A percentile compares a stretch with the other conserved stretches of the same genome.
These are phyloP conservation scores for Geum urbanum DNA, from an alignment of 306 rosid species.

Conservation along the genomic window DNA sequence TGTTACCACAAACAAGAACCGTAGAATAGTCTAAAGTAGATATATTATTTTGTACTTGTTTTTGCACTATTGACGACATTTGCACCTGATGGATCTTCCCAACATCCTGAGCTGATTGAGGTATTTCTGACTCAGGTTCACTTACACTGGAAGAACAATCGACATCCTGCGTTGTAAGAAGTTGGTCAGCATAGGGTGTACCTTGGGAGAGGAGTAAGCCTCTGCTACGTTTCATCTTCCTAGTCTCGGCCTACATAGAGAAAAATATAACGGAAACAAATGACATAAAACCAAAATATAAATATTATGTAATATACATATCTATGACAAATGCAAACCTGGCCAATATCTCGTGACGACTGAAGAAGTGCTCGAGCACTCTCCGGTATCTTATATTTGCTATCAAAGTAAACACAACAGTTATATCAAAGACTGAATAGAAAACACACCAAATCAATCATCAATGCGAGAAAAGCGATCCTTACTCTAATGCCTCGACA, in stretches of 20 bases:
- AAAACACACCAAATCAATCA: background rate
- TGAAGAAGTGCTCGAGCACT: slow-evolving; percentile 58
- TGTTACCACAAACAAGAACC: slow-evolving; percentile 24
- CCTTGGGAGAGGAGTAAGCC: slow-evolving; percentile 46
- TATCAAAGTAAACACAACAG: slow-evolving; percentile 25
- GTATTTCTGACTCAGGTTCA: slow-evolving; percentile 38
- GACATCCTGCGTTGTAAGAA: slow-evolving; percentile 20
- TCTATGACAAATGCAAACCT: slow-evolving; percentile 44
- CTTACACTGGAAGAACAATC: slow-evolving; percentile 16
- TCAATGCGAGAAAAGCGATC: background rate
- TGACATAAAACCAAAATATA: background rate
- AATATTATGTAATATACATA: too few relatives aligned
- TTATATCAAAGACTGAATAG: slow-evolving; percentile 8
- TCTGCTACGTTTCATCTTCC: slow-evolving; percentile 54
- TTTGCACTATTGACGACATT: slow-evolving; percentile 15
- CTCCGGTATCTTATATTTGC: slow-evolving; percentile 69
- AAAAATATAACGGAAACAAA: background rate
- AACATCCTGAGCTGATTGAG: slow-evolving; percentile 20
- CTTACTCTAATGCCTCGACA: slow-evolving; percentile 60
- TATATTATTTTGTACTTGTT: slow-evolving; percentile 16
- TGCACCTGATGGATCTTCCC: slow-evolving; percentile 27
- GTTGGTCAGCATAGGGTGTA: slow-evolving; percentile 31
- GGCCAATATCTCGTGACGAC: slow-evolving; percentile 52
- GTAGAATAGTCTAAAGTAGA: slow-evolving; percentile 29
- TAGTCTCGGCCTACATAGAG: slow-evolving; percentile 53